Evolutionary conservation across 169 alveolate genomes (phyloP).

Genomic region (Toxoplasma gondii): DNA sequence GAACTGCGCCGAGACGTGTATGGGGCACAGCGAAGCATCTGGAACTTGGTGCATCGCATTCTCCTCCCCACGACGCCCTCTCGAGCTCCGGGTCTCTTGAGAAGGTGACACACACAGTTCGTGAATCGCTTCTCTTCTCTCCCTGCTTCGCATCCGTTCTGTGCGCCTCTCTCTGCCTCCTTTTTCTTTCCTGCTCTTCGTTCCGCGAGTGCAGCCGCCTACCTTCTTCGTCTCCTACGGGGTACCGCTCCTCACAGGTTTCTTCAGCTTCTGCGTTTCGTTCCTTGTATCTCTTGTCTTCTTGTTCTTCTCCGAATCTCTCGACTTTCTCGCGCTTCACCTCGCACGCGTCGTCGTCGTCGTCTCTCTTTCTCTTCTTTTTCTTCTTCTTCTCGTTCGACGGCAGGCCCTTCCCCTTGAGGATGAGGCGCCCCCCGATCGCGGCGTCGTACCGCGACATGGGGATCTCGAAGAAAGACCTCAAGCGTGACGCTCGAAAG

Average conservation of each 20-base stretch:
- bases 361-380: constrained; percentile 1
- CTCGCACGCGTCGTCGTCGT: background rate
- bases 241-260: no score
- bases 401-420: constrained; percentile 56
- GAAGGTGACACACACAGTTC: no score
- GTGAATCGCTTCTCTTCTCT: background rate
- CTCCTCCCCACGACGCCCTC: no score
- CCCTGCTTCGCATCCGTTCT: constrained; percentile 20
- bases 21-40: no score
- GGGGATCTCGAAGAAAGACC: background rate
- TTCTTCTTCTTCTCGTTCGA: constrained; percentile 7
- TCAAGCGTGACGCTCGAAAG: no score
- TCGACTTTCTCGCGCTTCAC: background rate
- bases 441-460: constrained; percentile 57
- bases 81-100: no score
- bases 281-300: background rate
- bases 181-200: background rate
- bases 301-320: background rate
- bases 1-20: no score
- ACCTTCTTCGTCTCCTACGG: background rate
- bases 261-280: background rate
- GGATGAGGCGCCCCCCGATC: constrained; percentile 24
- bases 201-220: background rate
- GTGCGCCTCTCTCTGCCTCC: background rate
- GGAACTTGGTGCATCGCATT: no score